These are phyloP conservation scores for Tuber microsphaerosporum DNA, from an alignment of 495 filamentous ascomycete genomes.

Conservation along the genomic window DNA sequence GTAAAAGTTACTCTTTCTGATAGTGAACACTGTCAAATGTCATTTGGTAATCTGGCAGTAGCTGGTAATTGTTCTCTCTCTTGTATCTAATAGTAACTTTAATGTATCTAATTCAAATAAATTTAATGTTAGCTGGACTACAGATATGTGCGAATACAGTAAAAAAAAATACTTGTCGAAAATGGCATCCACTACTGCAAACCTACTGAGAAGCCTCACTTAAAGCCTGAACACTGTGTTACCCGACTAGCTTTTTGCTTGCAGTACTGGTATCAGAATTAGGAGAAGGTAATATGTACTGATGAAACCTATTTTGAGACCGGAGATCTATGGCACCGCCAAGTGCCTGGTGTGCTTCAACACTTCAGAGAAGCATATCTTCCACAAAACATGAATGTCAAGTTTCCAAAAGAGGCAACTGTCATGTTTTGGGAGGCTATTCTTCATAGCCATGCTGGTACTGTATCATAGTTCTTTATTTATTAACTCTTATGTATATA, in stretches of 20 bases:
- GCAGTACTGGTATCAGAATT: too few species aligned
- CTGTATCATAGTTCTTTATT: not conserved
- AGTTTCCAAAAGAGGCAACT: not conserved
- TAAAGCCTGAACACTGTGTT: too few species aligned
- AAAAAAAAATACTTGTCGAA: too few species aligned
- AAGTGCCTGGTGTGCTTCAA: not conserved
- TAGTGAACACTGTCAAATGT: slow-evolving; percentile 19
- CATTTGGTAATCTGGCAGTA: slow-evolving; percentile 19
- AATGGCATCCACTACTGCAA: too few species aligned
- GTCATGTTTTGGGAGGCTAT: slow-evolving; percentile 15
- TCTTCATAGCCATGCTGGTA: not conserved
- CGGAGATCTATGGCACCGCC: not conserved
- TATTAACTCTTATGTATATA: not conserved
- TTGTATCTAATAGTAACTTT: too few species aligned
- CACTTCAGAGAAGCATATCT: not conserved
- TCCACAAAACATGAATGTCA: not conserved
- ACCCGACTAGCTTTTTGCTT: too few species aligned
- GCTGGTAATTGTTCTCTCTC: slow-evolving; percentile 24
- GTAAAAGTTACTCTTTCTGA: slow-evolving; percentile 21
- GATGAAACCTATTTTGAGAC: slow-evolving; percentile 15
- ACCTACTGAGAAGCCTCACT: too few species aligned
- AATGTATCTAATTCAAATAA: too few species aligned
- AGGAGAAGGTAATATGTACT: not conserved
- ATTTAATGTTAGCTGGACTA: too few species aligned
- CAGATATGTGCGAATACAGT: too few species aligned